Base-by-base conservation (phyloP, 768 basidiomycete species). In the Pleurotus cornucopiae region DNA sequence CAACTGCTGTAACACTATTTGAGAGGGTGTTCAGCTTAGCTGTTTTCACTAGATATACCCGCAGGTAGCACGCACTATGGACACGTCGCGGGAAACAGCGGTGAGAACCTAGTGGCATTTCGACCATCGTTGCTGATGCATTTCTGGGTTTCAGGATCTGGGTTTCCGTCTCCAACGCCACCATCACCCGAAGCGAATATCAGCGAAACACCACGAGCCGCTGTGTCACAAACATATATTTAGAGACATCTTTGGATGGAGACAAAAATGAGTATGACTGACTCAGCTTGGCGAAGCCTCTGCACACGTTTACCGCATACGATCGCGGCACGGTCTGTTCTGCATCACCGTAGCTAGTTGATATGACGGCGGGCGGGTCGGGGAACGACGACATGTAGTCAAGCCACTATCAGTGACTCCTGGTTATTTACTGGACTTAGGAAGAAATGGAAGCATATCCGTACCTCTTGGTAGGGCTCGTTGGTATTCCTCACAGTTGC, bases 271-370 rank as follows among this genome's bases (percentile, higher is more conserved):
- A 48, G 23, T 4, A 13, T 9, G 3, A 56, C 71, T n/a, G 52
- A 82, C 83, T 83, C 11, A 91, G 79, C 58, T 81, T 76, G n/a
- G 85, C 87, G 53, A 91, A 83, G 6, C 72, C 75, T 4, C 61
- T 56, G 64, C 89, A 91, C 20, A 78, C 77, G 46, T 85, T 80
- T n/a, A 34, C 60, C 7, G 87, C 85, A 61, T 77, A 87, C 54
- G 67, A 72, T 51, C 65, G 52, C n/a, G 88, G 85, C 20, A 89
- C 84, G 25, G 86, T 83, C 64, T 87, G 86, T 55, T 91, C 89
- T 57, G 82, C 77, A 46, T 90, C 88, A 3, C 78, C 85, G 63
- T 90, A 90, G 60, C 84, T 86, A 0, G 85, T 89, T 0, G 86
- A 86, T 40, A 91, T 87, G 4, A 81, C 73, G 59, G 81, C 76